Conservation (phyloP, 176 grass and related monocot genomes). For the Stipa capillata region DNA sequence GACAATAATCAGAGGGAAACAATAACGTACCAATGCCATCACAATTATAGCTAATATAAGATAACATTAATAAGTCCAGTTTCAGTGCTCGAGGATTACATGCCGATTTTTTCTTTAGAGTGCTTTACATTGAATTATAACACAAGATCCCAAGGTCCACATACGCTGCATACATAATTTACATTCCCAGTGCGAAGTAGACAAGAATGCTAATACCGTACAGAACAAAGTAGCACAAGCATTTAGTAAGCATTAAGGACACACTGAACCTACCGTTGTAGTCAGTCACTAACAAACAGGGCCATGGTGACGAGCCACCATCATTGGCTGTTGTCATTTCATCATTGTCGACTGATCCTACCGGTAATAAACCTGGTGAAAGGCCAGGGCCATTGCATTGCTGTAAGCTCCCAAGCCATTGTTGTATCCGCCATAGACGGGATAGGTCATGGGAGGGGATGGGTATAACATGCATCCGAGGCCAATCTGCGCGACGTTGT, state of each 20-base stretch:
- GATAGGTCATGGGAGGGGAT: conserved; percentile 50
- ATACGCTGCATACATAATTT: too few species aligned
- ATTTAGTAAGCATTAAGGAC: conserved; percentile 34
- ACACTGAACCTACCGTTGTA: conserved; percentile 34
- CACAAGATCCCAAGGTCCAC: background rate
- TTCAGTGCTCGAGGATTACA: background rate
- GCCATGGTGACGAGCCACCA: conserved; percentile 11
- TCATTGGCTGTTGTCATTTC: conserved; percentile 39
- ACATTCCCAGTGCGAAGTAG: too few species aligned
- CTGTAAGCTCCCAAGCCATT: conserved; percentile 30
- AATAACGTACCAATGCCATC: background rate
- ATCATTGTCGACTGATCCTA: conserved; percentile 30
- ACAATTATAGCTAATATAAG: background rate
- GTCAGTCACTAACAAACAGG: conserved; percentile 75
- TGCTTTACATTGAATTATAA: background rate
- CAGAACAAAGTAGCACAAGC: conserved; percentile 37
- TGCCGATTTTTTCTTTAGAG: background rate
- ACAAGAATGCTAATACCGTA: background rate
- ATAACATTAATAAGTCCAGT: background rate
- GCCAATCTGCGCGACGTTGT: too few species aligned
- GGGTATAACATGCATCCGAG: conserved; percentile 43
- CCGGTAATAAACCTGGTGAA: conserved; percentile 65
- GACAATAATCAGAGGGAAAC: background rate
- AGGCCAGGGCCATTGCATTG: conserved; percentile 32
- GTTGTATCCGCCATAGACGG: conserved; percentile 33